Base-by-base conservation (phyloP, 2,329 filamentous ascomycete genomes). In the Cercospora berteroae region DNA sequence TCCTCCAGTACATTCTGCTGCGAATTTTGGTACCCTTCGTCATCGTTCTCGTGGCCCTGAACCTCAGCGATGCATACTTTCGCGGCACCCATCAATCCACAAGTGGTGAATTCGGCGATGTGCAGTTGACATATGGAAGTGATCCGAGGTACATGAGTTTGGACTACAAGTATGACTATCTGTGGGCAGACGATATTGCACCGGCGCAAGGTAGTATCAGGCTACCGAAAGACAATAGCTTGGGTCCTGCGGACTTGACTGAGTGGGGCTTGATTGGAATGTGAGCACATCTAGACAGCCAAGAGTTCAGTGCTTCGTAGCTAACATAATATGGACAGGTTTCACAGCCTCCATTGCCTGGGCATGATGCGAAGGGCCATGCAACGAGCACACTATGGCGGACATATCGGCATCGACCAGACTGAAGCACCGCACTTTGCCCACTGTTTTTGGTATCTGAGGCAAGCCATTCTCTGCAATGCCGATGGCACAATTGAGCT, bases 401-500 rank as follows among this genome's bases (percentile, higher is more conserved):
- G 63, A 16, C 52, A 56, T n/a, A 58, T 60, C 4, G 67, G 64
- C 8, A 29, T 69, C 10, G 67, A 69, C 50, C 39, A 64, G 25
- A 42, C 44, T 3, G 67, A 66, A 18, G 67, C 66, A 20, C 50
- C 44, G 9, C 64, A 69, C 27, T 66, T 65, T 61, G 64, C 67
- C 1, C 64, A 66, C 18, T 69, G 67, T 52, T 58, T 69, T 48
- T 61, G 66, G 36, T 60, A 69, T 31, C 18, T 69, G 50, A 39
- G 67, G 1, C 60, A 67, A 31, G 60, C 59, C 4, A 44, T 69
- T 9, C 64, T 67, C 18, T 69, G 67, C 23, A 25, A 60, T 31
- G 67, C 67, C 2, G 64, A 69, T 36, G 64, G 60, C 16, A 66
- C 64, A 2, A 65, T 69, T 18, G 67, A 69, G 61, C 64, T 63